Conservation (phyloP, 2,329 filamentous ascomycete genomes). For the Pseudocercospora fuligena region DNA sequence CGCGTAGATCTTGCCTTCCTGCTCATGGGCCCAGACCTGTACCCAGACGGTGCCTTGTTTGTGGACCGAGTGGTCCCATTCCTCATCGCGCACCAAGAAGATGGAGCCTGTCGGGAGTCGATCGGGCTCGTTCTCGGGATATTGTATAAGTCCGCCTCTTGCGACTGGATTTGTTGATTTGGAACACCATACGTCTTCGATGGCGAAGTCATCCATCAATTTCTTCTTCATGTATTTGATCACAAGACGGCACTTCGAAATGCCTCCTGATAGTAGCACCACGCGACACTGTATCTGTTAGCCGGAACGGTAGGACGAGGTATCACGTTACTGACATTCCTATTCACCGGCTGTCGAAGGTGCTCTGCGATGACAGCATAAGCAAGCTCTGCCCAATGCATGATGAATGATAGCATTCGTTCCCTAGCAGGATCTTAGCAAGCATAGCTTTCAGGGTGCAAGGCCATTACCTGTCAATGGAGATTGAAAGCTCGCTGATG, state of each 20-base stretch:
- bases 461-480: not conserved
- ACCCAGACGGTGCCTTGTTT: not conserved
- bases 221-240: not conserved
- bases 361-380: not conserved
- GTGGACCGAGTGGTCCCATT: not conserved
- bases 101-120: not conserved
- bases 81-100: not conserved
- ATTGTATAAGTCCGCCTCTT: not conserved
- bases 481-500: not conserved
- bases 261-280: not conserved
- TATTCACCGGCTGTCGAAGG: not conserved
- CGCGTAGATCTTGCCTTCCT: not conserved
- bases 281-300: not conserved
- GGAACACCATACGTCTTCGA: not conserved
- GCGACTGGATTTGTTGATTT: not conserved
- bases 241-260: not conserved
- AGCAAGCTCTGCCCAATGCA: not conserved
- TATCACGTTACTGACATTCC: not conserved
- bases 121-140: conserved; percentile 9
- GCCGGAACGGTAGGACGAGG: not conserved
- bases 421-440: not conserved
- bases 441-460: not conserved
- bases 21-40: not conserved
- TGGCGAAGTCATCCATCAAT: not conserved
- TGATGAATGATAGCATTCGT: not conserved